Evolutionary conservation across 1,139 yeast genomes (phyloP).

Genomic region (Sugiyamaella grinbergsii): DNA sequence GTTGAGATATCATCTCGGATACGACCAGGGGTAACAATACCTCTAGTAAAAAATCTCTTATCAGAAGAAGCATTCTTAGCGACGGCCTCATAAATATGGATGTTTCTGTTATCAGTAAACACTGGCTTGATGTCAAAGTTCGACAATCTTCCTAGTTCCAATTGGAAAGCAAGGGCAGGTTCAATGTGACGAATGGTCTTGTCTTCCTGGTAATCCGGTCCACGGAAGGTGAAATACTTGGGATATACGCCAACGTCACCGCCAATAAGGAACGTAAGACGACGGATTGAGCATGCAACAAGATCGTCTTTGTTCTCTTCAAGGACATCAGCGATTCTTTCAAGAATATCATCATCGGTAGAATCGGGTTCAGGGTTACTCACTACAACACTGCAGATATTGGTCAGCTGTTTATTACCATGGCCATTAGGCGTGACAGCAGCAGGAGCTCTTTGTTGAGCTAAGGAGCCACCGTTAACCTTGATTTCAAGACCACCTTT

Average conservation of each 20-base stretch:
- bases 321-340: slow-evolving; percentile 63
- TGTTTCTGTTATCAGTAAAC: slow-evolving; percentile 94
- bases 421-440: slow-evolving; percentile 30
- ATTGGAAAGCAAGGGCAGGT: slow-evolving; percentile 97
- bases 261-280: slow-evolving; percentile 89
- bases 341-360: slow-evolving; percentile 68
- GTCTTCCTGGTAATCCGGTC: slow-evolving; percentile 73
- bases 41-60: slow-evolving; percentile 94
- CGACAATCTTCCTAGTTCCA: slow-evolving; percentile 90
- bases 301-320: slow-evolving; percentile 72
- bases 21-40: slow-evolving; percentile 94
- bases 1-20: slow-evolving; percentile 90
- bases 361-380: slow-evolving; percentile 72
- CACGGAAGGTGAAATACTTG: slow-evolving; percentile 92
- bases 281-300: slow-evolving; percentile 72
- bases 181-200: slow-evolving; percentile 95
- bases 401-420: slow-evolving; percentile 51
- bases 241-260: slow-evolving; percentile 85
- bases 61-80: slow-evolving; percentile 94
- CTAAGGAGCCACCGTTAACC: slow-evolving; percentile 37
- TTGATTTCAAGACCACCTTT: slow-evolving; percentile 37
- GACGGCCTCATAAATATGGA: slow-evolving; percentile 94
- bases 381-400: slow-evolving; percentile 80
- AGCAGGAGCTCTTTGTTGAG: slow-evolving; percentile 41
- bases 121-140: slow-evolving; percentile 94